Base-by-base conservation (phyloP, 148 eudicot genomes). In the Hydrangea macrophylla region DNA sequence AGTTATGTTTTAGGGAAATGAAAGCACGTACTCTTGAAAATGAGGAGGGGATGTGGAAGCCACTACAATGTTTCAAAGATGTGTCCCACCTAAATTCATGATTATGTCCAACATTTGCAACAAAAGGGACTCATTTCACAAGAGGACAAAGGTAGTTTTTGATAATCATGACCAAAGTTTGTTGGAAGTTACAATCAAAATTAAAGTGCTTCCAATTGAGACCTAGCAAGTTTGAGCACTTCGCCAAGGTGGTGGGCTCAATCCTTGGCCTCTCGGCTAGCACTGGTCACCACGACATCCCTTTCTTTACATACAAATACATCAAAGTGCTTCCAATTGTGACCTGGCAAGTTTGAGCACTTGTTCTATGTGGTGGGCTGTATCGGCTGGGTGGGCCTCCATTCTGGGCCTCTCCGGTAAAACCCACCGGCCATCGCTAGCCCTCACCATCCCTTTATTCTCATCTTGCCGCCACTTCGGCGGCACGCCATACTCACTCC, bases 371-470 rank as follows among this genome's bases (percentile, higher is more conserved):
- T 80, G 89, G 71, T 84, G 87, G 60, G 88, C 90, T 1, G 82
- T 87, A 59, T 89, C 92, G 0, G 82, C 79, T 0, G 83, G 88
- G 39, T 87, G 89, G 35, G 84, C 83, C 67, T 92, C 97, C 9
- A 85, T 51, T 67, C 78, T 65, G 0, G 83, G 79, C 28, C 96
- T 79, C 30, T 87, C 96, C 0, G 96, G 90, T 65, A 81, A 50
- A 39, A 89, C 68, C 98, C 98, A 92, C n/a, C 83, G 86, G 20
- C 98, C 98, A 7, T 87, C 91, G 2, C 44, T 58, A 2, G 57
- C 69, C 80, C 86, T 81, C 64, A 86, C 87, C 98, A 92, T 89
- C 55, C 98, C 98, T 56, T 92, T 92, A 55, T 92, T 86, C 70
- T 79, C 74, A 27, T 87, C 92, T 58, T 87, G 93, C 64, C 98